phyloP scores from a whole-genome alignment of 1,284 basidiomycete species.

The Malassezia pachydermatis region DNA sequence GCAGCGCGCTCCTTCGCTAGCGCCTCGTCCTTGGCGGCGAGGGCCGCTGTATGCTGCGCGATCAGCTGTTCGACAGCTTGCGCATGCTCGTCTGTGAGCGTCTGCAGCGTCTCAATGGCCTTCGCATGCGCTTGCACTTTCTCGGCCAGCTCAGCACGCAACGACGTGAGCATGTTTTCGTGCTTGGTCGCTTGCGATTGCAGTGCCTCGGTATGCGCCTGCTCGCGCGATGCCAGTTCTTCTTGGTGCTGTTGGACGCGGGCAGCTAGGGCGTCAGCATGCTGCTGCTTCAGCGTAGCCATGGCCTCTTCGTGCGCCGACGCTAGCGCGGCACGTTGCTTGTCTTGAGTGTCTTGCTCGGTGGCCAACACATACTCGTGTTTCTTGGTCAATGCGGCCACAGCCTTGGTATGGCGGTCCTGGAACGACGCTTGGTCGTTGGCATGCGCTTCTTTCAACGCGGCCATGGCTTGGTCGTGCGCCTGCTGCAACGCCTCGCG shows the following conservation, averaged over 20 bases:
- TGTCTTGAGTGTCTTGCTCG: too few species aligned
- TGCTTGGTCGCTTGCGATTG: neutral
- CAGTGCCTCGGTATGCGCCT: neutral
- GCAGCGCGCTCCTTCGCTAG: neutral
- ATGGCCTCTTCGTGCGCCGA: neutral
- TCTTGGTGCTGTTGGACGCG: neutral
- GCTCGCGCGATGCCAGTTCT: neutral
- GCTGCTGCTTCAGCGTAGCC: neutral
- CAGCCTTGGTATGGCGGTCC: neutral
- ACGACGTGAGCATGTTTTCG: neutral
- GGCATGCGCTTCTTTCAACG: neutral
- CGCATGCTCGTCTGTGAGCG: constrained; percentile 1
- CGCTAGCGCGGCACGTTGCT: neutral
- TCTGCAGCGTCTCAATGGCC: neutral
- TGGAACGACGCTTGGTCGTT: neutral
- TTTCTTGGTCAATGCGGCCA: neutral
- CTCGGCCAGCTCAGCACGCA: neutral
- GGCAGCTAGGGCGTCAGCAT: neutral
- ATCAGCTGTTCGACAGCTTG: neutral
- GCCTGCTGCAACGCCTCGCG: neutral
- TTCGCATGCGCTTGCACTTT: neutral
- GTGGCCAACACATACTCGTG: neutral
- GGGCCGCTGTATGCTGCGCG: neutral
- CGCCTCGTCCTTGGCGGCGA: neutral
- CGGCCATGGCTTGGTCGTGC: neutral